These are phyloP conservation scores for Exsudoporus floridanus DNA, from an alignment of 1,284 basidiomycete species.

Conservation along the genomic window DNA sequence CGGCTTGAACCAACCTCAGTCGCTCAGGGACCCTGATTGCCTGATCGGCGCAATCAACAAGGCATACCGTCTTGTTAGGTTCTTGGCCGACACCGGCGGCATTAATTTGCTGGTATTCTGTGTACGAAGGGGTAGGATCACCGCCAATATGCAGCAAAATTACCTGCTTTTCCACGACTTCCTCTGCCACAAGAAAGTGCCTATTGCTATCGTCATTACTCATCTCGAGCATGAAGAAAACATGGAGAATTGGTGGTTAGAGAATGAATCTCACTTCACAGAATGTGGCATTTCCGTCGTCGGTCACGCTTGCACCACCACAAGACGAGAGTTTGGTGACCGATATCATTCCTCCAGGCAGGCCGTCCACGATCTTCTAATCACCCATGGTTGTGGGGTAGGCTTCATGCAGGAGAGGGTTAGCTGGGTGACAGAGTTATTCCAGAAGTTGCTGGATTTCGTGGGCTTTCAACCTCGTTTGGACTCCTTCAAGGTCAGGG, in stretches of 20 bases:
- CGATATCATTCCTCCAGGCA: slow-evolving; percentile 26
- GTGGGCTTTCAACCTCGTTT: slow-evolving; percentile 27
- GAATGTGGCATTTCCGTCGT: slow-evolving; percentile 17
- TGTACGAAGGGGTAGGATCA: slow-evolving; percentile 38
- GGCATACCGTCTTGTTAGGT: slow-evolving; percentile 28
- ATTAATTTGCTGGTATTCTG: slow-evolving; percentile 39
- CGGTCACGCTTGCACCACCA: slow-evolving; percentile 33
- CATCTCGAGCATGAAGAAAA: slow-evolving; percentile 32
- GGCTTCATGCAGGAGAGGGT: slow-evolving; percentile 27
- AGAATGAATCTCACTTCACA: slow-evolving; percentile 20
- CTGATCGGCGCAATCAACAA: slow-evolving; percentile 33
- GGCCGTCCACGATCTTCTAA: slow-evolving; percentile 27
- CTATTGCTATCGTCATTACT: slow-evolving; percentile 29
- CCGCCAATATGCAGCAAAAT: slow-evolving; percentile 31
- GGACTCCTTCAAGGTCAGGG: slow-evolving; percentile 26
- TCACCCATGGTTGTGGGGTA: slow-evolving; percentile 19
- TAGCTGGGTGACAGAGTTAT: slow-evolving; percentile 28
- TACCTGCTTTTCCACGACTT: slow-evolving; percentile 37
- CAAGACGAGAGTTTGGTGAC: slow-evolving; percentile 28
- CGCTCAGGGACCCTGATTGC: slow-evolving; percentile 27
- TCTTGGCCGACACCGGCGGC: slow-evolving; percentile 30
- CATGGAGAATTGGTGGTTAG: slow-evolving; percentile 32
- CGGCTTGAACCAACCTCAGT: slow-evolving; percentile 33
- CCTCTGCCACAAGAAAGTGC: slow-evolving; percentile 32
- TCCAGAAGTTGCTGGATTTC: slow-evolving; percentile 28